Percentiles rank a stretch among this genome's conserved stretches.
phyloP scores from a whole-genome alignment of 2,329 filamentous ascomycete species.

The Pseudogymnoascus sp. region DNA sequence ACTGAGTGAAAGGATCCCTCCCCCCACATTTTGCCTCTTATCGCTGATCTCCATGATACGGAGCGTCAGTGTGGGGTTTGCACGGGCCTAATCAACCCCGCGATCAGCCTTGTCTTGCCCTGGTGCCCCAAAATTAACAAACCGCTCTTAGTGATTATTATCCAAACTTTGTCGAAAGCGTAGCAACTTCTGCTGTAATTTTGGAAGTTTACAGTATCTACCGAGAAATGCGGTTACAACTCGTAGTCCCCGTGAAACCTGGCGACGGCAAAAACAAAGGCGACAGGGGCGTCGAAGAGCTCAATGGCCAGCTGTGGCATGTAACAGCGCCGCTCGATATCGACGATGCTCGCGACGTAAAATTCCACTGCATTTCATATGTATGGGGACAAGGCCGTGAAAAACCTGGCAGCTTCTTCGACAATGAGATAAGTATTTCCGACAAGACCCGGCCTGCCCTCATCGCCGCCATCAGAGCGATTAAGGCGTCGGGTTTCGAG shows the following conservation, averaged over 20 bases:
- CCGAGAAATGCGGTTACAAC: slow-evolving; percentile 11
- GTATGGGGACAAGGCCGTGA: slow-evolving; percentile 16
- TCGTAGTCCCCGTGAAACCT: slow-evolving; percentile 13
- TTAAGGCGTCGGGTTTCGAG: neutral
- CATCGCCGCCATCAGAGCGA: slow-evolving; percentile 15
- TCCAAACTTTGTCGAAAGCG: neutral
- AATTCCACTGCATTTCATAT: slow-evolving; percentile 19
- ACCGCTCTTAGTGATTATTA: neutral
- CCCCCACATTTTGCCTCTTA: neutral
- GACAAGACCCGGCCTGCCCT: slow-evolving; percentile 17
- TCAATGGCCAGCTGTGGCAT: slow-evolving; percentile 16
- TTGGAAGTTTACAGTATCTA: neutral
- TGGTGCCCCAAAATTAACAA: neutral
- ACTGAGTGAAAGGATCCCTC: neutral
- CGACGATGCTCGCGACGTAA: slow-evolving; percentile 2
- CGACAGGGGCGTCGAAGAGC: slow-evolving; percentile 14
- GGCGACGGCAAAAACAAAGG: slow-evolving; percentile 10
- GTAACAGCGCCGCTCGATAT: slow-evolving; percentile 13
- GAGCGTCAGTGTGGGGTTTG: neutral
- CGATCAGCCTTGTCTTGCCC: neutral
- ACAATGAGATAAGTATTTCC: slow-evolving; percentile 16
- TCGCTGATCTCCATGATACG: neutral
- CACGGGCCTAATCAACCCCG: slow-evolving; percentile 3
- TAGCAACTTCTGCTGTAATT: neutral
- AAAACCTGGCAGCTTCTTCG: slow-evolving; percentile 16